phyloP scores from a whole-genome alignment of 108 stramenopile genomes.

The Pseudonitzschia pungens region DNA sequence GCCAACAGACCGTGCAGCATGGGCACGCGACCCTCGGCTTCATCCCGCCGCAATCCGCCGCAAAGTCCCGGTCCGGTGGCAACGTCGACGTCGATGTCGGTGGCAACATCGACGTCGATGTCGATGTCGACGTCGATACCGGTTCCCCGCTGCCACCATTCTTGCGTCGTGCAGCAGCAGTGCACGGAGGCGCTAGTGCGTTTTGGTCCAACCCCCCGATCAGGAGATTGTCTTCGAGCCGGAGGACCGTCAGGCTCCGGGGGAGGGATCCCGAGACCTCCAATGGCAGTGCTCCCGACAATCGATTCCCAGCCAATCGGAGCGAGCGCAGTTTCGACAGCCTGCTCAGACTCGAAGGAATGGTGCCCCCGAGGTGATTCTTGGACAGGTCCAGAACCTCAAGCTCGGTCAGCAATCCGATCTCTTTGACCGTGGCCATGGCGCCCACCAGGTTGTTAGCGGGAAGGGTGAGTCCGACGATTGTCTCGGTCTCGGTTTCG shows the following conservation, averaged over 20 bases:
- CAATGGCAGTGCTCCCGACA: neutral
- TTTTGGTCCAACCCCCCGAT: neutral
- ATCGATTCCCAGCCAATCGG: neutral
- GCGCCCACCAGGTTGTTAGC: neutral
- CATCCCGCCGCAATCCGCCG: neutral
- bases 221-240: conserved; percentile 2
- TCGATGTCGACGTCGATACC: too few species aligned
- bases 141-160: too few species aligned
- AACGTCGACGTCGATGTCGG: too few species aligned
- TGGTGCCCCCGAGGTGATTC: neutral
- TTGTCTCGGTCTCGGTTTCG: neutral
- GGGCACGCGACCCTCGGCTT: conserved; percentile 1
- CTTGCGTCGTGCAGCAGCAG: neutral
- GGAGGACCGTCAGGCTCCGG: neutral
- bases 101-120: too few species aligned
- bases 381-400: neutral
- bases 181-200: neutral
- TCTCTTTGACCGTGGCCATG: neutral
- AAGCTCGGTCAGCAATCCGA: neutral
- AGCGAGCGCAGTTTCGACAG: neutral
- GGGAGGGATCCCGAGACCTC: neutral
- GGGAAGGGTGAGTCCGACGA: neutral
- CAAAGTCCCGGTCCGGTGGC: neutral
- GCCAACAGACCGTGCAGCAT: conserved; percentile 5
- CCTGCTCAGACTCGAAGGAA: neutral